Conservation (phyloP, 176 grass and related monocot genomes). For the Rhynchospora pubera region DNA sequence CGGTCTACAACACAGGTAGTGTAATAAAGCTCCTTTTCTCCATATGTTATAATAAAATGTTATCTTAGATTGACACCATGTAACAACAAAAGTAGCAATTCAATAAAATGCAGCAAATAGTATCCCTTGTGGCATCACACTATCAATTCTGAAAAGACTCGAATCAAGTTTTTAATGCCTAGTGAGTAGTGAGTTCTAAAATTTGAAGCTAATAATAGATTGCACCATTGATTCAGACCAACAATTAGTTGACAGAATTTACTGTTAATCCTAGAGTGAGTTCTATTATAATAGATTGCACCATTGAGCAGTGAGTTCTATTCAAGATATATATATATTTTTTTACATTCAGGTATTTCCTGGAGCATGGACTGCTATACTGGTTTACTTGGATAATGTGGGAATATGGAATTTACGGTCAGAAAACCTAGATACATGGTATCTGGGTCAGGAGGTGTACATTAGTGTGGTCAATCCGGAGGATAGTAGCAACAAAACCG, state of each 20-base stretch:
- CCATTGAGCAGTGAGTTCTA: too few species aligned
- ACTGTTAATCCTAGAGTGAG: not conserved
- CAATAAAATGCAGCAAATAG: not conserved
- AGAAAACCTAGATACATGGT: constrained; percentile 85
- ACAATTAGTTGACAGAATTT: not conserved
- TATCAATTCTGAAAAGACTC: not conserved
- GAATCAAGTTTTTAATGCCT: not conserved
- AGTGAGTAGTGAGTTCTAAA: not conserved
- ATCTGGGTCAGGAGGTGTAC: constrained; percentile 83
- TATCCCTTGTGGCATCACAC: not conserved
- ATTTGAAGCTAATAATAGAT: not conserved
- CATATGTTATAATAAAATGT: not conserved
- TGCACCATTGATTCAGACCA: not conserved
- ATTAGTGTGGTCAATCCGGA: constrained; percentile 86
- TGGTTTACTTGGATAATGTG: constrained; percentile 89
- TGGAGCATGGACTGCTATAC: constrained; percentile 83
- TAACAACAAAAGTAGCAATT: not conserved
- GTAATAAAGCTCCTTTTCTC: not conserved
- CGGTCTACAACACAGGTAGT: constrained; percentile 78
- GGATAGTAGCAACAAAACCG: constrained; percentile 35
- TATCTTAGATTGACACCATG: not conserved
- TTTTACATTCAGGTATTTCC: constrained; percentile 59
- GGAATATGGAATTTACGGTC: constrained; percentile 88
- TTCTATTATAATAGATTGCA: too few species aligned
- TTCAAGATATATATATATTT: not conserved